Evolutionary conservation across 495 filamentous ascomycete genomes (phyloP), one percentile per base, ranked within the genome.

Genomic region (Cladorrhinum samala): DNA sequence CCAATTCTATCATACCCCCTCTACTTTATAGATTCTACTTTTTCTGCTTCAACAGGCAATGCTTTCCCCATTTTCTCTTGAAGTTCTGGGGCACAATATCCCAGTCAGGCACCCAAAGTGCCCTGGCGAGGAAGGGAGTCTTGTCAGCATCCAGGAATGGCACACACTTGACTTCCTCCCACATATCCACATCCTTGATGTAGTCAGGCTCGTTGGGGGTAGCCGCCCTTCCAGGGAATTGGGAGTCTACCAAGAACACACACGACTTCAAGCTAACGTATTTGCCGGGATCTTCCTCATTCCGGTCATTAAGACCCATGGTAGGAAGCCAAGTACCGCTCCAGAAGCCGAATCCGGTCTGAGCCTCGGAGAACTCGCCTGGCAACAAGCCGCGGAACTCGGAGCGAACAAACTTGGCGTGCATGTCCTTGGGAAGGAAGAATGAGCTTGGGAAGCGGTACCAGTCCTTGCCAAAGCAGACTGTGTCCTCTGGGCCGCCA

Each of bases 381-480:
- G 94, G 94, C 20, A 99, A 76, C 37, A 99, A 69, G 9, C 94
- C 94, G 21, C 78, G 76, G 70, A 99, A 99, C 53, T 89, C 88
- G 60, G 88, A 93, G 58, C 85, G 86, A 47, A 99, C 73, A 59
- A 95, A 97, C 55, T 89, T 94, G 53, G 88, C 88, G 39, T 79
- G 80, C 77, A 91, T 85, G 41, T 77, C 77, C 6, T 83, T 67
- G 0, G 94, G 94, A 0, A 99, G 76, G 66, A 91, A 88, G 71
- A 91, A 97, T 3, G 89, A 91, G 13, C 88, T 91, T 9, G 94
- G 94, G 63, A 95, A 99, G 44, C 94, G 88, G 65, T 99, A 96
- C 94, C 94, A 99, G 66, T 99, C 94, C 66, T 96, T 97, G 39
- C 87, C 91, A 43, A 96, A 79, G 68, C 94, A 99, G 3, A 99